Base-by-base conservation (phyloP, 108 stramenopile species). In the Cyclotella choctawhatcheeana region DNA sequence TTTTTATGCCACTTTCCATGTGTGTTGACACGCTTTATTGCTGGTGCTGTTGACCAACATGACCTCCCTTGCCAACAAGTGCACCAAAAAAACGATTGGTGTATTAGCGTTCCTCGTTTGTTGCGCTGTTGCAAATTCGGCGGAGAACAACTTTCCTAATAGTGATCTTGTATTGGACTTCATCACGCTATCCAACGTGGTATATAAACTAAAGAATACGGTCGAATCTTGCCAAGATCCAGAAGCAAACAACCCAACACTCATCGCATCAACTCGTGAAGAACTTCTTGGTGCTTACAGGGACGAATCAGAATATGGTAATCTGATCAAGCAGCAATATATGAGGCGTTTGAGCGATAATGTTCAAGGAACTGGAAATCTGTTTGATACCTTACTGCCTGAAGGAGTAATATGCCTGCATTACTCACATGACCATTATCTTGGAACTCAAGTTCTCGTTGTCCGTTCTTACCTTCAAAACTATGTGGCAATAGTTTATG, bases 401-500 rank as follows among this genome's bases (percentile, higher is more conserved):
- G 65, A 64, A 10, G 80, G 70, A 52, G 54, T 81, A 17, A 59
- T 56, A 30, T 93, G 92, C 47, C 85, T 91, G 44, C 79, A 84
- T 69, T 93, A 93, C 61, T 71, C 63, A 0, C 92, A 93, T 67
- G 85, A 90, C 35, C 55, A 82, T 34, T 43, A 43, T 17, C 51
- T 84, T 18, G 84, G 88, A 12, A 94, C 87, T 18, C 93, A 94
- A 71, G 88, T 94, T 13, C 64, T 92, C 58, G 47, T 94, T 0
- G 78, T 72, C 1, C 37, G 78, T 14, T 72, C 71, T 2, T 58
- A n/a, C 5, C 62, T 78, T 12, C 65, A 80, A 10, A 59, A 74
- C 3, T 94, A 92, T 62, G 48, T 92, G 18, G 84, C 89, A 4
- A 64, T 94, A 10, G 86, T 87, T 10, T 94, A 87, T 80, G 89